A percentile compares a stretch with the other conserved stretches of the same genome.
Conservation (phyloP, 129 eudicot species). For the sunflower (Helianthus annuus) region HanXRQr2.0-SUNRISE NC_035447.2:171227461-171227960, state of each 20-base stretch:
- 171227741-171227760: not conserved
- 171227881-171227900: not conserved
- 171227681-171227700: conserved; percentile 46
- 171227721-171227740: not conserved
- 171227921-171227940: not conserved
- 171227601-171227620: conserved; percentile 29
- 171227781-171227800: conserved; percentile 25
- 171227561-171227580: not conserved
- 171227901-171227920: not conserved
- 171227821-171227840: conserved; percentile 1
- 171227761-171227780: conserved; percentile 11
- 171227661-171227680: conserved; percentile 17
- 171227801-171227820: conserved; percentile 19
- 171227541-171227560: conserved; percentile 23
- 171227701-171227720: conserved; percentile 34
- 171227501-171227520: too few species aligned
- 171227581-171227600: conserved; percentile 17
- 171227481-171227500: too few species aligned
- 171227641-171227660: conserved; percentile 29
- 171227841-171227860: conserved; percentile 3
- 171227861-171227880: conserved; percentile 10
- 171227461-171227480: too few species aligned
- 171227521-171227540: not conserved
- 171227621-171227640: conserved; percentile 22
- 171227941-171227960: conserved; percentile 8